Base-by-base conservation (phyloP, 2,329 filamentous ascomycete genomes). In the Xylaria hypoxylon region DNA sequence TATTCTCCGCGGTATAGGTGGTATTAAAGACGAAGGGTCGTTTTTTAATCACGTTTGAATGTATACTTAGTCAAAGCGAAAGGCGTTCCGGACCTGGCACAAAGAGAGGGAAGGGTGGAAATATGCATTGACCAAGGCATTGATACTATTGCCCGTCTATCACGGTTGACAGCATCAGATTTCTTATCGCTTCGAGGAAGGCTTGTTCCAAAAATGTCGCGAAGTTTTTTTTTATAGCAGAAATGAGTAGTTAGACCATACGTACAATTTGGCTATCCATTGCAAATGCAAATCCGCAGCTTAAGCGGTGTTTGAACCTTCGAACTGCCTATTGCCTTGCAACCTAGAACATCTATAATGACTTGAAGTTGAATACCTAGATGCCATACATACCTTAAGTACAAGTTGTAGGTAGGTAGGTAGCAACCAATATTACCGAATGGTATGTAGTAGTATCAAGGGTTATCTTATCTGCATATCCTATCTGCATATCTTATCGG, bases 11-110 rank as follows among this genome's bases (percentile, higher is more conserved):
- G 52, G 62, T 35, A 59, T 67, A 64, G 56, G 60, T 63, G 68
- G 61, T 45, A 58, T 47, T 28, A 59, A 51, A 58, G 62, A 65
- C n/a, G 52, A 55, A 40, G 58, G 59, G 63, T 66, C 33, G 33
- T 53, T 53, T 42, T 44, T 65, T 68, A 56, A 62, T 62, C 53
- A 57, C 57, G 64, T 68, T 62, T 42, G 42, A 48, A 58, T 69
- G 68, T 70, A 67, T 60, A 69, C 44, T 45, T 61, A 59, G 48
- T 62, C 59, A 57, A 22, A 69, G 67, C 68, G 60, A 70, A 59
- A 69, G 68, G 68, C 68, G 68, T 70, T 70, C 68, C 66, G 68
- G 68, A 65, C 60, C 48, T 53, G 65, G 66, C 62, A 61, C 52
- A 63, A 55, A 50, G 59, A 62, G 38, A 59, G 60, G 62, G 28